phyloP scores from a whole-genome alignment of 116 monocot genomes.

The Papilionanthe hybrid region DNA sequence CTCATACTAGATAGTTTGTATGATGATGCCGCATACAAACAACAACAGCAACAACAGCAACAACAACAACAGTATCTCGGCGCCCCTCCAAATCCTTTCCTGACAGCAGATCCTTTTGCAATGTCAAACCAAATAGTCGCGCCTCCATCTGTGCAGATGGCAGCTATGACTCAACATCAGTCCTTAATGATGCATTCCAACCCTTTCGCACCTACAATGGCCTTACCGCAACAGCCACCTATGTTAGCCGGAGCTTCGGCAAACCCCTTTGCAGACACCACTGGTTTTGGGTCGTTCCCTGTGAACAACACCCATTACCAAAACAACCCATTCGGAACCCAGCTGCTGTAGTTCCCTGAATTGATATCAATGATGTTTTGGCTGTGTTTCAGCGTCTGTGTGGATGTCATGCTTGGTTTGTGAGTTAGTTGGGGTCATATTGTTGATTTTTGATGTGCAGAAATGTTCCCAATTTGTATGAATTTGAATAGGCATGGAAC shows the following conservation, averaged over 20 bases:
- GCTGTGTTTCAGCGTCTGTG: background rate
- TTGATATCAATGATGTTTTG: background rate
- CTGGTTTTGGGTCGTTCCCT: slow-evolving; percentile 56
- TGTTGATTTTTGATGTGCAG: too few relatives aligned
- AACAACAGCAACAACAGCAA: slow-evolving; percentile 30
- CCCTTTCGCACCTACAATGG: slow-evolving; percentile 52
- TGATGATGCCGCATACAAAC: slow-evolving; percentile 75
- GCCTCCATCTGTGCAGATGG: slow-evolving; percentile 81
- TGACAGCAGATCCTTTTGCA: slow-evolving; percentile 52
- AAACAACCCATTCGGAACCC: slow-evolving; percentile 67
- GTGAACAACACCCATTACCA: slow-evolving; percentile 39
- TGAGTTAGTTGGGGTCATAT: background rate
- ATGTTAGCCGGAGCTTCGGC: slow-evolving; percentile 19
- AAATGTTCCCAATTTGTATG: too few relatives aligned
- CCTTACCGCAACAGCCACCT: slow-evolving; percentile 25
- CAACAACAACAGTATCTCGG: slow-evolving; percentile 36
- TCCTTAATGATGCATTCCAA: slow-evolving; percentile 47
- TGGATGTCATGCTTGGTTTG: slow-evolving; percentile 2
- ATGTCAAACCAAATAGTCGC: slow-evolving; percentile 61
- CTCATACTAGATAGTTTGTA: slow-evolving; percentile 80
- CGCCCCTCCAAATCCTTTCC: slow-evolving; percentile 70
- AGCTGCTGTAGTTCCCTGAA: slow-evolving; percentile 14
- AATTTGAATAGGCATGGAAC: too few relatives aligned
- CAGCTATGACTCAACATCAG: slow-evolving; percentile 69
- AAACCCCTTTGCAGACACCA: slow-evolving; percentile 67